Evolutionary conservation across 805 yeast genomes (phyloP).

Genomic region (Myxozyma mucilagina): DNA sequence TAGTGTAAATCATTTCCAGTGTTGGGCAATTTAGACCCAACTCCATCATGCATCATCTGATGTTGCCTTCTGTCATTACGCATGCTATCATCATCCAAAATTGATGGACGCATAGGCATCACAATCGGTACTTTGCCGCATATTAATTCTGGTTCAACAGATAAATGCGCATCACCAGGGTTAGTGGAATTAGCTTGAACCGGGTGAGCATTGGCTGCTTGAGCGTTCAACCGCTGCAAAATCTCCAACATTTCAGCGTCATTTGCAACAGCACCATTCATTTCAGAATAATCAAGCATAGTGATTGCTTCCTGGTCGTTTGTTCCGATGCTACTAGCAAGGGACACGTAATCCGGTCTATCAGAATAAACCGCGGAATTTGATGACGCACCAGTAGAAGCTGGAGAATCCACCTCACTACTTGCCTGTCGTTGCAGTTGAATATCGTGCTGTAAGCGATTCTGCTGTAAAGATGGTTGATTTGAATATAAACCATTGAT

Average conservation of each 20-base stretch:
- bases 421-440: slow-evolving; percentile 1
- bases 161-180: background rate
- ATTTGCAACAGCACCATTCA: background rate
- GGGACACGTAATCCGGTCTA: slow-evolving; percentile 4
- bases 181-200: background rate
- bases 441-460: background rate
- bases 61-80: background rate
- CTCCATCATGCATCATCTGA: background rate
- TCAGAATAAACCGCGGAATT: slow-evolving; percentile 2
- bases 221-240: slow-evolving; percentile 9
- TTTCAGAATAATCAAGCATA: background rate
- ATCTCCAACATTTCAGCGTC: slow-evolving; percentile 11
- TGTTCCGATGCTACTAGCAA: background rate
- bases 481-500: background rate
- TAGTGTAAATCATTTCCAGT: slow-evolving; percentile 5
- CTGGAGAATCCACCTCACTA: slow-evolving; percentile 4
- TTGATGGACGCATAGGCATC: slow-evolving; percentile 9
- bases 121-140: slow-evolving; percentile 17
- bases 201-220: background rate
- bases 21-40: slow-evolving; percentile 1
- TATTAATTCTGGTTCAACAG: slow-evolving; percentile 12
- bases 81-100: background rate
- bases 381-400: slow-evolving; percentile 5
- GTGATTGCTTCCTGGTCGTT: background rate
- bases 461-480: background rate